A percentile compares a stretch with the other conserved stretches of the same genome.
phyloP scores from a whole-genome alignment of 192 early-diverging fungal genomes.

The Anaeromyces robustus region DNA sequence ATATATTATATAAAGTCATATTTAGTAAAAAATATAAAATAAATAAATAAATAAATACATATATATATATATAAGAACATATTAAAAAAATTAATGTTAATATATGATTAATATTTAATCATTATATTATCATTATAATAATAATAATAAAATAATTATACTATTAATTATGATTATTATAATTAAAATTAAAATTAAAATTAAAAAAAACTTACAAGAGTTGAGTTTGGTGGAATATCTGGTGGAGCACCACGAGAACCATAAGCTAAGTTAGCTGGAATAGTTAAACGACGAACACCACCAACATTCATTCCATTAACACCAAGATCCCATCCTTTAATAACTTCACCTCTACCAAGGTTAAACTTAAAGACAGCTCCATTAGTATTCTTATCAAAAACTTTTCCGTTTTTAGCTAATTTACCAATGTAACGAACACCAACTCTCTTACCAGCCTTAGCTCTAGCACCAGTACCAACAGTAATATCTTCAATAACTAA shows the following conservation, averaged over 20 bases:
- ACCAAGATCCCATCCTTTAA: conserved; percentile 93
- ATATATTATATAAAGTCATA: no score
- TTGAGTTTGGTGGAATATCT: conserved; percentile 50
- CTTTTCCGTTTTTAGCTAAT: conserved; percentile 69
- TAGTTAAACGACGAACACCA: conserved; percentile 77
- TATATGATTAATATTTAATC: no score
- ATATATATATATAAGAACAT: no score
- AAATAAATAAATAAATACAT: no score
- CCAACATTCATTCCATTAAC: conserved; percentile 81
- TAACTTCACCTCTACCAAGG: conserved; percentile 65
- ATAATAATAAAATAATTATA: no score
- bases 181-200: no score
- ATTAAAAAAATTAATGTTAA: no score
- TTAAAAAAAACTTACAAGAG: not conserved
- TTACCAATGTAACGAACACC: conserved; percentile 91
- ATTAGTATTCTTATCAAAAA: conserved; percentile 88
- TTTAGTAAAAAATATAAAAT: no score
- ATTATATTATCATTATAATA: no score
- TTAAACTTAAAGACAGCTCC: conserved; percentile 82
- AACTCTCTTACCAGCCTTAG: conserved; percentile 49
- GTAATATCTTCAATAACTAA: conserved; percentile 66
- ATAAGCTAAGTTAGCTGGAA: conserved; percentile 62
- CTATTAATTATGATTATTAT: no score
- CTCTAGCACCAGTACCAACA: conserved; percentile 40
- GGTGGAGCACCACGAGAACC: conserved; percentile 72